phyloP scores from a whole-genome alignment of 2,329 filamentous ascomycete genomes.

The Rachicladosporium sp. region DNA sequence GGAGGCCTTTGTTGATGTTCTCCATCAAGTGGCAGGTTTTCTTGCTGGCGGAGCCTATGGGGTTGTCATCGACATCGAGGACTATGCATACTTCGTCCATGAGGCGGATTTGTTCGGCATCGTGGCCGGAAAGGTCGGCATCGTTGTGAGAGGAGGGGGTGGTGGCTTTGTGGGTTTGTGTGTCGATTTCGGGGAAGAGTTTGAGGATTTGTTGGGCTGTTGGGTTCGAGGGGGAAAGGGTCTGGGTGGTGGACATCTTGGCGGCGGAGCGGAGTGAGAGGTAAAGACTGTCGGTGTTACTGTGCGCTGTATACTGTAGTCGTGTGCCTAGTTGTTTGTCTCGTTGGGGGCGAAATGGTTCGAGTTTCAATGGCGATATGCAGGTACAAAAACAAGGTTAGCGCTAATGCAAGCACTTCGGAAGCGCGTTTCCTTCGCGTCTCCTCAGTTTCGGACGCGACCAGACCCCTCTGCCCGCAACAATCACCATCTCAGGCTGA shows the following conservation, averaged over 20 bases:
- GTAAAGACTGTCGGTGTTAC: too few relatives aligned
- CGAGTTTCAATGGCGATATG: too few relatives aligned
- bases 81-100: constrained; percentile 99
- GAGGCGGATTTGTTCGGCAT: constrained; percentile 91
- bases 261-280: too few relatives aligned
- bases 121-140: constrained; percentile 72
- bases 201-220: constrained; percentile 59
- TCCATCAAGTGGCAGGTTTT: constrained; percentile 98
- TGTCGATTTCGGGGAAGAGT: constrained; percentile 74
- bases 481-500: too few relatives aligned
- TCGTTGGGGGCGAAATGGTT: too few relatives aligned
- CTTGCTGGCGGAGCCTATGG: constrained; percentile 94
- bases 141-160: constrained; percentile 32
- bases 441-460: not conserved
- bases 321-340: too few relatives aligned
- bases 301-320: too few relatives aligned
- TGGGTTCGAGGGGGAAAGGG: constrained; percentile 47
- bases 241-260: constrained; percentile 10
- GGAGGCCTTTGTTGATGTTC: constrained; percentile 90
- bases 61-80: constrained; percentile 76
- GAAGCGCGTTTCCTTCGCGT: not conserved
- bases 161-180: constrained; percentile 44
- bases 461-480: too few relatives aligned
- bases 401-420: not conserved
- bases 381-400: too few relatives aligned